A percentile compares a stretch with the other conserved stretches of the same genome.
phyloP scores from a whole-genome alignment of 2,329 filamentous ascomycete genomes.

The Ophiostoma sp. region DNA sequence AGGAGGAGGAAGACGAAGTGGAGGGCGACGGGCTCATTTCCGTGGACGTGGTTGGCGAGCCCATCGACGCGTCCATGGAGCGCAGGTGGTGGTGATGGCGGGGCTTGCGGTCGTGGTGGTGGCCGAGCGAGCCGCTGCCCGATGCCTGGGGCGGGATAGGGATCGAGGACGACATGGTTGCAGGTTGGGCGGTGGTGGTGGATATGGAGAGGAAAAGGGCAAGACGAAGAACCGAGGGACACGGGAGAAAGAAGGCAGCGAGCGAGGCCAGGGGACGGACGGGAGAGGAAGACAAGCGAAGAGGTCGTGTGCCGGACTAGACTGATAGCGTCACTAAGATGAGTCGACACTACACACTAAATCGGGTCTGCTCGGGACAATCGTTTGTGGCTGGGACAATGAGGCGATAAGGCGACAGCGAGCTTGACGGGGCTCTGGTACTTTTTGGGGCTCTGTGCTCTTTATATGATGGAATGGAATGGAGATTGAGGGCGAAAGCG shows the following conservation, averaged over 20 bases:
- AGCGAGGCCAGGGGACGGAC: background rate
- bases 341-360: constrained; percentile 7
- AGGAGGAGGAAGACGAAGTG: constrained; percentile 32
- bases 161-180: constrained; percentile 61
- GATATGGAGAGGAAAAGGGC: background rate
- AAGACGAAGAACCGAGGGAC: background rate
- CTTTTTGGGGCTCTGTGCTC: background rate
- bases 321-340: background rate
- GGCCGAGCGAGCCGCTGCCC: constrained; percentile 13
- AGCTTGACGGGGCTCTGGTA: background rate
- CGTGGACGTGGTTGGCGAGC: constrained; percentile 19
- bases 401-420: background rate
- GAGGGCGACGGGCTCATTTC: constrained; percentile 27
- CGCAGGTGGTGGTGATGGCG: constrained; percentile 22
- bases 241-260: background rate
- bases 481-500: no score
- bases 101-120: constrained; percentile 22
- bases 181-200: background rate
- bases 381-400: background rate
- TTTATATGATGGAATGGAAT: background rate
- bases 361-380: constrained; percentile 13
- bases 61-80: constrained; percentile 19
- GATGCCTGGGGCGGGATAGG: constrained; percentile 51
- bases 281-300: background rate
- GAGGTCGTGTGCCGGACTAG: background rate